Evolutionary conservation across 2,329 filamentous ascomycete genomes (phyloP), one percentile per base, ranked within the genome.

Genomic region (Hymenoscyphus albidus): DNA sequence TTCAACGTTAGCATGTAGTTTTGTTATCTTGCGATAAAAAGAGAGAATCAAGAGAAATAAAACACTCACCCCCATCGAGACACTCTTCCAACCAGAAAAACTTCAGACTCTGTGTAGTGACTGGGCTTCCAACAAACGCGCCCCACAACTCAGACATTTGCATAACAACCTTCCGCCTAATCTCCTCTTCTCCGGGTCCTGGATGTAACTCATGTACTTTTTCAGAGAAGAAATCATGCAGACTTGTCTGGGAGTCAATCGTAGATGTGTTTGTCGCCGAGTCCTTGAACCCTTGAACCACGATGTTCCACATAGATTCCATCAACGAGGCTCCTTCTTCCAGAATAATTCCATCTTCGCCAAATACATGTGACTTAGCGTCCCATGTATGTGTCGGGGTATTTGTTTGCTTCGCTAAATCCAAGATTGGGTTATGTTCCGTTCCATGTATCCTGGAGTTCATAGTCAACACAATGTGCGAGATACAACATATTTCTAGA

Each of bases 51-150:
- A 59, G 14, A 59, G 32, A 32, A 44, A 58, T 42, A 39, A 27
- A 40, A 4, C 18, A 70, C 71, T 65, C 64, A 77, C 76, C 75
- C 32, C 83, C 83, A 70, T 85, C 82, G 58, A 86, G 80, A 61
- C 81, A 83, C 70, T 85, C 82, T 70, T 86, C 83, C 2, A 86
- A 72, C 81, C 83, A 85, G 69, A 85, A 83, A 72, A 80, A 85
- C 71, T 80, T 83, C 62, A 86, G 73, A 70, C 82, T 85, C 72
- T 86, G 84, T 31, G 68, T 77, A 44, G 77, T 74, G 3, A 84
- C 76, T 2, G 78, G 76, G 62, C 77, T 81, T 3, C 83, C 84
- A 31, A 85, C 80, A 70, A 83, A 85, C 0, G 79, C 79, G 12
- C 83, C 83, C 82, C 84, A 85, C 27, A 72, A 65, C 48, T 74